phyloP scores from a whole-genome alignment of 2,329 filamentous ascomycete species.

The Diaporthe helianthi region DNA sequence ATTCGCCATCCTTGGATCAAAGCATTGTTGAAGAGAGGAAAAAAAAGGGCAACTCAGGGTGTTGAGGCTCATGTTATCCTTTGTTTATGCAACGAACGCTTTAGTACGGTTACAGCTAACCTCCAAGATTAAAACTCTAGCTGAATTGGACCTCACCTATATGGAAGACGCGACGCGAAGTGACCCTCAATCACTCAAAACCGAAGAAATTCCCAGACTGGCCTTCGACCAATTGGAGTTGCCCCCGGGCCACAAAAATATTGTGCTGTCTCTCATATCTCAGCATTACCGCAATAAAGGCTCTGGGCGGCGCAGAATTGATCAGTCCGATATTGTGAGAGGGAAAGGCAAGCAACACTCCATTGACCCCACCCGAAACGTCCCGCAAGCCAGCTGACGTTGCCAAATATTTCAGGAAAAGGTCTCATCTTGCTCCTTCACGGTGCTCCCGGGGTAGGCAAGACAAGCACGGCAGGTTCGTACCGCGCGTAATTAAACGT shows the following conservation, averaged over 20 bases:
- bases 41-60: too few species aligned
- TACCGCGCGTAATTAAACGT: neutral
- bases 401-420: conserved; percentile 37
- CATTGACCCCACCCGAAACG: too few species aligned
- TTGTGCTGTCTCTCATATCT: conserved; percentile 42
- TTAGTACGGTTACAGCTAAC: too few species aligned
- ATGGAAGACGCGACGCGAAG: neutral
- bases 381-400: too few species aligned
- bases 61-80: too few species aligned
- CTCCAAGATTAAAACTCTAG: neutral
- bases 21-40: too few species aligned
- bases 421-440: conserved; percentile 45
- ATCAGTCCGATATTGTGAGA: conserved; percentile 42
- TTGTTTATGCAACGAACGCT: too few species aligned
- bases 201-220: conserved; percentile 21
- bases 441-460: conserved; percentile 44
- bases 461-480: conserved; percentile 43
- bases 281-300: conserved; percentile 44
- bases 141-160: neutral
- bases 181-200: neutral
- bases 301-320: conserved; percentile 20
- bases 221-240: conserved; percentile 42
- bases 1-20: too few species aligned
- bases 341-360: conserved; percentile 43
- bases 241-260: conserved; percentile 38